These are phyloP conservation scores for Cryptococcus sp. DNA, from an alignment of 1,284 basidiomycete species.

Conservation along the genomic window DNA sequence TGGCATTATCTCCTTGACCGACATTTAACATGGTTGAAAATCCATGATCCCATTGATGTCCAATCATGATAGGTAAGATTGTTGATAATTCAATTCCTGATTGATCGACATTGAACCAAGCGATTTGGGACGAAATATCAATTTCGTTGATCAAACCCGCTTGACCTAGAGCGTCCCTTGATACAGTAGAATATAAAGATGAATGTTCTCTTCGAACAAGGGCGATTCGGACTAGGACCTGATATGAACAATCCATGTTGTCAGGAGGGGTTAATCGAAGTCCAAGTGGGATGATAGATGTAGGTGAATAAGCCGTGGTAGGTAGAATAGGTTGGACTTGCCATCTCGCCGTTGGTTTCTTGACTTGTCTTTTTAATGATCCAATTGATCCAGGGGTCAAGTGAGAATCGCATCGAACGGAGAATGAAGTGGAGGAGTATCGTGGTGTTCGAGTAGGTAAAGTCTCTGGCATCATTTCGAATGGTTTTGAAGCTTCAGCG, in stretches of 20 bases:
- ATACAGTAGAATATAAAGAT: slow-evolving; percentile 1
- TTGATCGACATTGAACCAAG: slow-evolving; percentile 30
- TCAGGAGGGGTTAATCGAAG: slow-evolving; percentile 24
- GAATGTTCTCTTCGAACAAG: slow-evolving; percentile 23
- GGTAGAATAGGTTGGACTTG: slow-evolving; percentile 25
- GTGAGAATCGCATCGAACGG: slow-evolving; percentile 7
- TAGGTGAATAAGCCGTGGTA: slow-evolving; percentile 40
- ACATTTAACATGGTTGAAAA: slow-evolving; percentile 29
- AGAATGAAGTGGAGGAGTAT: slow-evolving; percentile 19
- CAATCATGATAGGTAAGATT: slow-evolving; percentile 18
- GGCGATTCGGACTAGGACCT: slow-evolving; percentile 22
- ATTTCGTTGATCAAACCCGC: slow-evolving; percentile 32
- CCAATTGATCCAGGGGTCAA: background rate
- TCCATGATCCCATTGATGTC: slow-evolving; percentile 17
- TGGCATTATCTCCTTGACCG: slow-evolving; percentile 3
- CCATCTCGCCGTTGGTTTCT: slow-evolving; percentile 16
- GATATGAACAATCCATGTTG: slow-evolving; percentile 7
- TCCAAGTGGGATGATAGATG: slow-evolving; percentile 32
- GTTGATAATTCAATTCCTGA: slow-evolving; percentile 12
- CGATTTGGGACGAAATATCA: slow-evolving; percentile 45
- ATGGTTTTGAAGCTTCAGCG: slow-evolving; percentile 21
- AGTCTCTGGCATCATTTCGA: slow-evolving; percentile 40
- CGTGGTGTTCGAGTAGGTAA: slow-evolving; percentile 24
- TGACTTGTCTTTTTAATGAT: background rate
- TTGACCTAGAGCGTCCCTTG: slow-evolving; percentile 11